A percentile compares a stretch with the other conserved stretches of the same genome.
Conservation (phyloP, 129 eudicot genomes). For the Dittrichia graveolens region DNA sequence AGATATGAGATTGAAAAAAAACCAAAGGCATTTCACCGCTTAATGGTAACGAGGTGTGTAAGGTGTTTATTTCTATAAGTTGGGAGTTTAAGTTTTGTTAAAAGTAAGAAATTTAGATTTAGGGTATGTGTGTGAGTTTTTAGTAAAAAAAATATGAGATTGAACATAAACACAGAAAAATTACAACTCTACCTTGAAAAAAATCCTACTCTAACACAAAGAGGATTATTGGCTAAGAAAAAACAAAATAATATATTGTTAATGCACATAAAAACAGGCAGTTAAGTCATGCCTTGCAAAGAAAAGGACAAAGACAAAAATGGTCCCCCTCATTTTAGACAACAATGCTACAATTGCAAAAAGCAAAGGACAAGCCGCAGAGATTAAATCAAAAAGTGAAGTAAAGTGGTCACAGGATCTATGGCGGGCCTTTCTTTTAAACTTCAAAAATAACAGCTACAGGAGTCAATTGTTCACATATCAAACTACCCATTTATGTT, state of each 20-base stretch:
- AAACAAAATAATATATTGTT: too few relatives aligned
- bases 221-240: background rate
- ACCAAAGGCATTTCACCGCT: too few relatives aligned
- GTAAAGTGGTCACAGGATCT: constrained; percentile 73
- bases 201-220: background rate
- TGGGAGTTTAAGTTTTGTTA: too few relatives aligned
- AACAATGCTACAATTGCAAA: constrained; percentile 31
- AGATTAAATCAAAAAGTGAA: constrained; percentile 61
- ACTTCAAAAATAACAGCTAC: constrained; percentile 38
- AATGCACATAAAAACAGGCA: background rate
- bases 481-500: constrained; percentile 23
- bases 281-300: constrained; percentile 18
- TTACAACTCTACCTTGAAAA: too few relatives aligned
- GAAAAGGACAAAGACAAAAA: constrained; percentile 29
- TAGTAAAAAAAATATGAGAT: too few relatives aligned
- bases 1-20: too few relatives aligned
- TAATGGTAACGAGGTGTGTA: too few relatives aligned
- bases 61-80: too few relatives aligned
- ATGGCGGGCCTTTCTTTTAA: constrained; percentile 91
- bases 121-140: too few relatives aligned
- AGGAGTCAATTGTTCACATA: constrained; percentile 38
- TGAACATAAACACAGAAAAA: too few relatives aligned
- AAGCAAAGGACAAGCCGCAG: constrained; percentile 42
- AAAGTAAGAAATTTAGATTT: too few relatives aligned
- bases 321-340: constrained; percentile 48